Evolutionary conservation across 2,329 filamentous ascomycete species (phyloP).

Genomic region (Aspergillus sp.): DNA sequence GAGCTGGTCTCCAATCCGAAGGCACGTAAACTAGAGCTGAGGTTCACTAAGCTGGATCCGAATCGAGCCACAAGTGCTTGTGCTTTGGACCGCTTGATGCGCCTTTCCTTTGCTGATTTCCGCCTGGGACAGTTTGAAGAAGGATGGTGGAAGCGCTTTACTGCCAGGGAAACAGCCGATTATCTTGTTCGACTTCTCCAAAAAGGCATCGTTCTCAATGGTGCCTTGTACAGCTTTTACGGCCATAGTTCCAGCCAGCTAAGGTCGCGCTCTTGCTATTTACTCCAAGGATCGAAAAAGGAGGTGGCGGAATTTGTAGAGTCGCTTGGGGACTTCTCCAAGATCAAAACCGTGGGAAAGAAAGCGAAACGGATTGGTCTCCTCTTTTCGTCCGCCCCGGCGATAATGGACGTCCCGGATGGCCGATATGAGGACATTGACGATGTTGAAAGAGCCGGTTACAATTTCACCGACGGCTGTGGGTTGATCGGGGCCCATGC

Average conservation of each 20-base stretch:
- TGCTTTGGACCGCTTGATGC: background rate
- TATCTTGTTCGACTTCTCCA: background rate
- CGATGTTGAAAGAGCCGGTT: background rate
- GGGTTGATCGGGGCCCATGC: background rate
- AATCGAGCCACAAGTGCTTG: background rate
- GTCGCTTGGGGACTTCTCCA: conserved; percentile 1
- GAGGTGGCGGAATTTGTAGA: background rate
- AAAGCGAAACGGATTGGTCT: conserved; percentile 4
- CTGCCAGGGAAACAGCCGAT: background rate
- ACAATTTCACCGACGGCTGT: background rate
- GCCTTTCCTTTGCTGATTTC: background rate
- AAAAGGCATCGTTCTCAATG: background rate
- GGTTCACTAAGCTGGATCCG: background rate
- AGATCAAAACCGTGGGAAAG: conserved; percentile 1
- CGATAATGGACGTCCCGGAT: background rate
- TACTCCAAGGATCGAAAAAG: background rate
- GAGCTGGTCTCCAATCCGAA: background rate
- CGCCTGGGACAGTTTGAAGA: background rate
- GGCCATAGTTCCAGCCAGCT: conserved; percentile 5
- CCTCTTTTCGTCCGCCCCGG: background rate
- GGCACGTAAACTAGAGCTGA: background rate
- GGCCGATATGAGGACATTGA: background rate
- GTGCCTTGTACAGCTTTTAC: conserved; percentile 1
- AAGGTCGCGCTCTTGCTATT: conserved; percentile 1
- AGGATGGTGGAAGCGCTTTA: background rate